Base-by-base conservation (phyloP, 768 basidiomycete species). In the Xerocomus potaroensis region DNA sequence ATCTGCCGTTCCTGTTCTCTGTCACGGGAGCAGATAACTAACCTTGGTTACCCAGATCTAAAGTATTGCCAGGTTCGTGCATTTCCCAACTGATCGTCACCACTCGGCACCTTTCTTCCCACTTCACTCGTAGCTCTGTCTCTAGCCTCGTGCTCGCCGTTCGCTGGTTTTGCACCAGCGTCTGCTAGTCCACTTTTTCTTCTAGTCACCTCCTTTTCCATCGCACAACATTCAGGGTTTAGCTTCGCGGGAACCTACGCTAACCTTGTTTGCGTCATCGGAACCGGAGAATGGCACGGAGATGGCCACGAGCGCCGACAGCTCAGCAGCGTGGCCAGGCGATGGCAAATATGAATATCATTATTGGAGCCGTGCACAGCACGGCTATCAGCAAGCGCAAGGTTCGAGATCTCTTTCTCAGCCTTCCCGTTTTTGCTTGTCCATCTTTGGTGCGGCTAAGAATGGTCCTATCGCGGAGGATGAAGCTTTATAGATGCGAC, bases 341-440 rank as follows among this genome's bases (percentile, higher is more conserved):
- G 53, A 56, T 58, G 59, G 56, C 49, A 54, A 58, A 53, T 47
- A 53, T 44, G 44, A 45, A 55, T 47, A 59, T 41, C 43, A 62
- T 16, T 61, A 59, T 60, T 62, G 48, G 16, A 2, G 2, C 60
- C 59, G 57, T 42, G 57, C 59, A 60, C 59, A 62, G 59, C 59
- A 62, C 59, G 59, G 59, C 59, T 62, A 62, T 62, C 58, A 58
- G 34, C 52, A 61, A 59, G 59, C 57, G 55, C 48, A 58, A 48
- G 58, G 48, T 47, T 26, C 60, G 54, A 59, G 59, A 60, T 60
- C 59, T 52, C 47, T 54, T 10, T 41, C 47, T 46, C 49, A 30
- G 33, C 26, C 24, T 43, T 59, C 26, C 32, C 54, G 44, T 22
- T 46, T 61, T 43, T 46, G 59, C 56, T 45, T 51, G 47, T 49